Conservation (phyloP, 345 rosid species). For the Salix viminalis region DNA sequence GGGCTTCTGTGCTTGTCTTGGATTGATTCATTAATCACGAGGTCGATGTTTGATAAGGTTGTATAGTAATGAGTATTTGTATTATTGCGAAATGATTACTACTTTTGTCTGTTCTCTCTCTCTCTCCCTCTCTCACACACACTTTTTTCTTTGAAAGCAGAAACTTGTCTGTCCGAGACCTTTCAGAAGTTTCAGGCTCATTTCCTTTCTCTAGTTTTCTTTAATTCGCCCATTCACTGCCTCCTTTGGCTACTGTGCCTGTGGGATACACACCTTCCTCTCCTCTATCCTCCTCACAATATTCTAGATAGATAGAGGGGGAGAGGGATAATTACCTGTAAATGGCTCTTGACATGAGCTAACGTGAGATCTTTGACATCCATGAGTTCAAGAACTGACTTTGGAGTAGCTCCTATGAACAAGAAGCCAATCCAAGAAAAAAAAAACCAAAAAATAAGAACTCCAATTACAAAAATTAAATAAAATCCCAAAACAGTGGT, state of each 20-base stretch:
- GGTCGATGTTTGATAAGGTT: conserved; percentile 60
- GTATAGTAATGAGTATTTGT: conserved; percentile 37
- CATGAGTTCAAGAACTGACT: conserved; percentile 88
- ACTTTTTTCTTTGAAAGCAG: conserved; percentile 19
- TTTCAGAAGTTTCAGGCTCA: conserved; percentile 41
- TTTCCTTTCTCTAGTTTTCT: conserved; percentile 17
- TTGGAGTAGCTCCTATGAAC: conserved; percentile 75
- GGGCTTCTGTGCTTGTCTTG: conserved; percentile 32
- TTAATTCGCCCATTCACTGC: conserved; percentile 35
- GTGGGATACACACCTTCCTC: conserved; percentile 1
- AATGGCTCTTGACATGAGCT: conserved; percentile 89
- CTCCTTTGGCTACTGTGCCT: conserved; percentile 39
- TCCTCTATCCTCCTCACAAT: background rate
- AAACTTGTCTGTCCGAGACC: conserved; percentile 33
- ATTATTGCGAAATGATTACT: conserved; percentile 85
- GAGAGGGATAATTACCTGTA: conserved; percentile 50
- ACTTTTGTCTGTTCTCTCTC: conserved; percentile 35
- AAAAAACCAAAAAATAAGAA: background rate
- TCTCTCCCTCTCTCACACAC: conserved; percentile 9
- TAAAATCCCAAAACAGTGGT: background rate
- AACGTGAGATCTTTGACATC: conserved; percentile 86
- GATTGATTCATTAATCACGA: conserved; percentile 50
- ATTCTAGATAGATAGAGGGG: background rate
- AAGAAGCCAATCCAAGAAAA: background rate
- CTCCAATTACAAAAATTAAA: too few relatives aligned